Evolutionary conservation across 2,329 filamentous ascomycete genomes (phyloP).

Genomic region (Colletotrichum caudatum): DNA sequence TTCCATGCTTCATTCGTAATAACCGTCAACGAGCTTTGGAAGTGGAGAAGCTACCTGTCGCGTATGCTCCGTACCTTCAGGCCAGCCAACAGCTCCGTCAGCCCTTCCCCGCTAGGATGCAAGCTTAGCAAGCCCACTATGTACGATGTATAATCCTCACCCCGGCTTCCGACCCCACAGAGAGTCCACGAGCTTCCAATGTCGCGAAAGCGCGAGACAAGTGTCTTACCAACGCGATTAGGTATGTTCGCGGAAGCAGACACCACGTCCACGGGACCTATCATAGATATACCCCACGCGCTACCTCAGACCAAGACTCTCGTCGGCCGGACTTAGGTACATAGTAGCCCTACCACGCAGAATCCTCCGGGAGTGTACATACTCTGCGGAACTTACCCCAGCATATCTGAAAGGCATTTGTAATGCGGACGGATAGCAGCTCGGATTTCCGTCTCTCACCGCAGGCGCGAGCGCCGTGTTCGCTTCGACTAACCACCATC

Average conservation of each 20-base stretch:
- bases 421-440: slow-evolving; percentile 1
- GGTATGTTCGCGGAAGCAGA: neutral
- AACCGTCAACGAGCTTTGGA: neutral
- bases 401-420: neutral
- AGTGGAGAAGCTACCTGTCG: neutral
- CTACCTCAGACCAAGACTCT: neutral
- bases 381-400: no score
- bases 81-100: neutral
- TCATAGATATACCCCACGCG: neutral
- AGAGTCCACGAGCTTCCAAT: slow-evolving; percentile 24
- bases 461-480: neutral
- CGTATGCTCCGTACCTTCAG: neutral
- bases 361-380: neutral
- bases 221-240: neutral
- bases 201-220: neutral
- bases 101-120: neutral
- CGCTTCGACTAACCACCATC: neutral
- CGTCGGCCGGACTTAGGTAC: neutral
- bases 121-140: slow-evolving; percentile 26
- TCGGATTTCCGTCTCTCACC: slow-evolving; percentile 4
- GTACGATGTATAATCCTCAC: neutral
- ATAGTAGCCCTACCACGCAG: neutral
- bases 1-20: neutral
- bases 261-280: neutral
- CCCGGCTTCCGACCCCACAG: neutral